Evolutionary conservation across 2,329 filamentous ascomycete genomes (phyloP), one percentile per base, ranked within the genome.

Genomic region (Zelopaecilomyces penicillatus): DNA sequence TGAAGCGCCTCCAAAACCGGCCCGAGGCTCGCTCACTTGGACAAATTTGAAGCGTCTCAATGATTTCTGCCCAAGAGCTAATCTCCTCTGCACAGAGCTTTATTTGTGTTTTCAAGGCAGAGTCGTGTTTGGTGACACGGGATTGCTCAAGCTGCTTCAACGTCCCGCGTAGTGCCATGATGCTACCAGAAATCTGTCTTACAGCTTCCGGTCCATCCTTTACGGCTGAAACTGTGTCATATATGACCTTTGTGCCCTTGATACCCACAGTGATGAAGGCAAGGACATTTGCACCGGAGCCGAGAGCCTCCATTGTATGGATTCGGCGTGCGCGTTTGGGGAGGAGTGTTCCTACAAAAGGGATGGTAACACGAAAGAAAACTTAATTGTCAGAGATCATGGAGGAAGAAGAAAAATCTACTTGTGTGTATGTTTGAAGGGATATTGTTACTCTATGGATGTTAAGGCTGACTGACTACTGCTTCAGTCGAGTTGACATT

Each of bases 171-270:
- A 52, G 29, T 30, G 44, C 39, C 4, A 43, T 19, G 4, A 52
- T 30, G 6, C 28, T 29, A 26, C 30, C 30, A 6, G 42, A 41
- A 6, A 45, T 10, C n/a, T 37, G 33, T 11, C 40, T 26, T 11
- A 54, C 43, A 19, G 40, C 44, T 5, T 41, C 19, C 1, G 52
- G 52, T 1, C 50, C 52, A 10, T 54, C 48, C 11, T 46, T 44
- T 19, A 52, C 33, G 1, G 44, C 42, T 1, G 41, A 44, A 9
- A 52, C 35, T 4, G 45, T 47, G 4, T 46, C 39, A 32, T 49
- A 39, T 33, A 49, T 12, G 1, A 45, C 1, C 33, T 51, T 48
- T 7, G 48, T 40, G 19, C 37, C 41, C 8, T 48, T 43, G 11
- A 54, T 30, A 7, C 39, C 45, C 3, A 52, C 4, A 5, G 41